Percentiles rank a stretch among this genome's conserved stretches.
Evolutionary conservation across 768 basidiomycete species (phyloP).

Genomic region (Termitomyces sp.): DNA sequence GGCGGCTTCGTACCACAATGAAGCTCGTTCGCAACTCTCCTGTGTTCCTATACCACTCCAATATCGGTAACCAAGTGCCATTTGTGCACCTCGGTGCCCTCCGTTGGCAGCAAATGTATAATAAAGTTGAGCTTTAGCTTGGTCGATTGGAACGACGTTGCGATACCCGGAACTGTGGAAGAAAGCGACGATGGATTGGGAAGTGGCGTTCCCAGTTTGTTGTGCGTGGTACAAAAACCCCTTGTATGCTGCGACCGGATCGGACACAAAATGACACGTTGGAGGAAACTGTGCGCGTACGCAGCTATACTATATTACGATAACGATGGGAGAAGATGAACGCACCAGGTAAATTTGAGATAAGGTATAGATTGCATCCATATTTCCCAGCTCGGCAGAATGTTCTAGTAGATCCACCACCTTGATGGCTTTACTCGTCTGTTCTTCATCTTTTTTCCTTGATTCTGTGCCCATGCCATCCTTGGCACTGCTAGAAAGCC

Average conservation of each 20-base stretch:
- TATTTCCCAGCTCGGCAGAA: constrained; percentile 73
- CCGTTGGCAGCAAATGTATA: constrained; percentile 93
- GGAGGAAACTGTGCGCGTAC: constrained; percentile 59
- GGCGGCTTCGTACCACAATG: constrained; percentile 86
- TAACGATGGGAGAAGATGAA: neutral
- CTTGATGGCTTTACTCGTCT: constrained; percentile 69
- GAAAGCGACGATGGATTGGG: constrained; percentile 84
- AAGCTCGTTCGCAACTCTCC: constrained; percentile 79
- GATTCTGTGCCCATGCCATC: constrained; percentile 33
- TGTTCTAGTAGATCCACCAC: constrained; percentile 77
- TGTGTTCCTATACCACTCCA: constrained; percentile 94
- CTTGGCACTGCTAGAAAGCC: constrained; percentile 34
- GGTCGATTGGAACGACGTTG: constrained; percentile 54
- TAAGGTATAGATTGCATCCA: constrained; percentile 65
- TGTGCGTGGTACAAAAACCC: constrained; percentile 60
- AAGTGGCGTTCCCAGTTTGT: constrained; percentile 75
- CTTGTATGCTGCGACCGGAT: constrained; percentile 60
- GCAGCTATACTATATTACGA: neutral
- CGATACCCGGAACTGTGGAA: constrained; percentile 85
- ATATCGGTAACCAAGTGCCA: constrained; percentile 90
- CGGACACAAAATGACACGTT: constrained; percentile 54
- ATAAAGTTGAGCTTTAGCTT: constrained; percentile 82
- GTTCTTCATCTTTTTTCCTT: constrained; percentile 61
- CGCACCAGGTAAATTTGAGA: constrained; percentile 65
- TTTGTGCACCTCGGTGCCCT: constrained; percentile 82